Evolutionary conservation across 208 protist species (phyloP), one percentile per base, ranked within the genome.

Genomic region (Acanthamoeba sp.): DNA sequence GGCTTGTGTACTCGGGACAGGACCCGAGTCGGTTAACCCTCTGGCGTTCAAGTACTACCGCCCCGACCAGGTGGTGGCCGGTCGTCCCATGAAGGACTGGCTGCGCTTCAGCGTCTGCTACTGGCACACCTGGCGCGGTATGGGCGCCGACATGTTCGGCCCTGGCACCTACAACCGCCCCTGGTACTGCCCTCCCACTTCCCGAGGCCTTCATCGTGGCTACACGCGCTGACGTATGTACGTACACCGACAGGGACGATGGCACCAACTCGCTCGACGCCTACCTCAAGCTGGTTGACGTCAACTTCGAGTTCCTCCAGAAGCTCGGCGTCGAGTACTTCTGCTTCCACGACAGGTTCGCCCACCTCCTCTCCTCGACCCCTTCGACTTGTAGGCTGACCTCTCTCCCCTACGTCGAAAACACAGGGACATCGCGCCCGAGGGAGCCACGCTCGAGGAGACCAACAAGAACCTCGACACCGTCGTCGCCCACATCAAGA

Each of bases 281-380:
- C 27, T 66, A 66, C 36, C 34, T 92, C 40, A 94, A 48, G 85
- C 27, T 82, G 24, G 71, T 85, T 3, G 42, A 73, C 50, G 94
- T 95, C 62, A 69, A 82, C 48, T 94, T 95, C 14, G 94, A 95
- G 66, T 95, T 95, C 87, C 57, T 89, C 32, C 27, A 84, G 76
- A 91, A 91, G 94, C 80, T 95, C 55, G 94, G 94, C 36, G 94
- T 95, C n/a, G 85, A 95, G 71, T 95, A 95, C 93, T 95, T 89
- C 40, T 66, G 80, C 62, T 95, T 95, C 94, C 94, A 95, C 89
- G 94, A 95, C 69, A 66, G 92, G 32, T 71, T 27, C 62, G 14
- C 22, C 20, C n/a, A n/a, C n/a, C n/a, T 34, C 22, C 27, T 27
- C 62, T 27, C 29, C 10, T 55, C 16, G 10, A 55, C 48, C 48